These are phyloP conservation scores for Paecilomyces variotii DNA, from an alignment of 2,329 filamentous ascomycete genomes.

Conservation along the genomic window DNA sequence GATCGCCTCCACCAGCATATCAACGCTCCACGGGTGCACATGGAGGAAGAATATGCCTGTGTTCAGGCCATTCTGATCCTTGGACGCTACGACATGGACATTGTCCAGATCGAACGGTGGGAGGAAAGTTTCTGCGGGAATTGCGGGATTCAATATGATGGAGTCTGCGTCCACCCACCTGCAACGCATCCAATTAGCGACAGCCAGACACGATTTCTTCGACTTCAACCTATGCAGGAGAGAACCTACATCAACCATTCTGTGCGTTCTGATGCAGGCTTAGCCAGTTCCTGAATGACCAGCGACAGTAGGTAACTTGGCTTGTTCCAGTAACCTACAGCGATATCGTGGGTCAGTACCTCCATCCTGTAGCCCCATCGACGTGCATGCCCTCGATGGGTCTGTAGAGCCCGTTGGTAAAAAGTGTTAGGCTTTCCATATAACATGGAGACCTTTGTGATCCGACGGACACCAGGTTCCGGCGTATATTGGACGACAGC, in stretches of 20 bases:
- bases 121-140: constrained; percentile 24
- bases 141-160: constrained; percentile 21
- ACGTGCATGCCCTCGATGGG: constrained; percentile 25
- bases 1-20: constrained; percentile 18
- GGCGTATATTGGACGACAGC: not conserved
- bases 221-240: too few species aligned
- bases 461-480: not conserved
- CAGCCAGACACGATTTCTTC: not conserved
- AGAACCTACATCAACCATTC: constrained; percentile 29
- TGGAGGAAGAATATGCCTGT: constrained; percentile 24
- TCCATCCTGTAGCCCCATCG: constrained; percentile 28
- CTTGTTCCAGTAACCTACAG: constrained; percentile 29
- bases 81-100: constrained; percentile 22
- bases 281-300: constrained; percentile 25
- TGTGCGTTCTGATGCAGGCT: constrained; percentile 19
- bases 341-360: constrained; percentile 24
- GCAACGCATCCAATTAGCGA: not conserved
- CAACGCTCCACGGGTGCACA: constrained; percentile 23
- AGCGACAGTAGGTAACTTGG: constrained; percentile 21
- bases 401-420: constrained; percentile 28
- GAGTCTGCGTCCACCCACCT: constrained; percentile 28
- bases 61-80: constrained; percentile 25
- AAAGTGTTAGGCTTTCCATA: constrained; percentile 23
- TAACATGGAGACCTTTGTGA: constrained; percentile 28
- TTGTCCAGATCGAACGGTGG: constrained; percentile 19